A percentile compares a stretch with the other conserved stretches of the same genome.
Conservation (phyloP, 495 filamentous ascomycete genomes). For the Halenospora varia region DNA sequence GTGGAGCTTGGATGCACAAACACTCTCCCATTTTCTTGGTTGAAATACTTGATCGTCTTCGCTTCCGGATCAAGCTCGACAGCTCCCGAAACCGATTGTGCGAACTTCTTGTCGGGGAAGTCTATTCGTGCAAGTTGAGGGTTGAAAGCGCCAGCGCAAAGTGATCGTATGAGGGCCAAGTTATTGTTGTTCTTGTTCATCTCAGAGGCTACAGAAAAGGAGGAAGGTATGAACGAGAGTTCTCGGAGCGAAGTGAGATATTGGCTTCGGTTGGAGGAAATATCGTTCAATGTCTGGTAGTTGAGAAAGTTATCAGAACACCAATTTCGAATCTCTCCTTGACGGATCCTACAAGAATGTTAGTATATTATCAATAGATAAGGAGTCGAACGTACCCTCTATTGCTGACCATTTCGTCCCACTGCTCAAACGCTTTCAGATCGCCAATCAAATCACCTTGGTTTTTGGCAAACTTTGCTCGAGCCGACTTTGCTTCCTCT, state of each 20-base stretch:
- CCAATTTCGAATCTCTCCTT: slow-evolving; percentile 67
- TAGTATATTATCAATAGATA: slow-evolving; percentile 3
- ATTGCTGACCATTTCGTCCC: slow-evolving; percentile 58
- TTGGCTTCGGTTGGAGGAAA: slow-evolving; percentile 79
- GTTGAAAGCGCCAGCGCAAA: slow-evolving; percentile 87
- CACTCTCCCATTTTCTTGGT: slow-evolving; percentile 78
- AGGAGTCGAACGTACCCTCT: slow-evolving; percentile 16
- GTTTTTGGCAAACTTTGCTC: slow-evolving; percentile 64
- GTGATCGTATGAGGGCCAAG: slow-evolving; percentile 67
- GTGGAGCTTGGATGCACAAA: slow-evolving; percentile 90
- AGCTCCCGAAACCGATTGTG: slow-evolving; percentile 74
- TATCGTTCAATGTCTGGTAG: slow-evolving; percentile 76
- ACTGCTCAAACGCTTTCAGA: slow-evolving; percentile 76
- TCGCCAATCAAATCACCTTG: slow-evolving; percentile 89
- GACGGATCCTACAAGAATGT: slow-evolving; percentile 37
- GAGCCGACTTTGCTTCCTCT: slow-evolving; percentile 75
- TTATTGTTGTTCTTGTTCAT: slow-evolving; percentile 45
- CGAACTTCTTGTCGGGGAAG: slow-evolving; percentile 93
- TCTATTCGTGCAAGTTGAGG: slow-evolving; percentile 88
- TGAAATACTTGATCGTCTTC: slow-evolving; percentile 85
- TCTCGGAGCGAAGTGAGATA: slow-evolving; percentile 84
- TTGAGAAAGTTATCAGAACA: slow-evolving; percentile 89
- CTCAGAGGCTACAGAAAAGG: slow-evolving; percentile 15
- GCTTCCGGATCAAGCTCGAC: slow-evolving; percentile 93
- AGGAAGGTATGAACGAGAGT: slow-evolving; percentile 66